These are phyloP conservation scores for Myochromella boudieri DNA, from an alignment of 768 basidiomycete genomes.

Conservation along the genomic window DNA sequence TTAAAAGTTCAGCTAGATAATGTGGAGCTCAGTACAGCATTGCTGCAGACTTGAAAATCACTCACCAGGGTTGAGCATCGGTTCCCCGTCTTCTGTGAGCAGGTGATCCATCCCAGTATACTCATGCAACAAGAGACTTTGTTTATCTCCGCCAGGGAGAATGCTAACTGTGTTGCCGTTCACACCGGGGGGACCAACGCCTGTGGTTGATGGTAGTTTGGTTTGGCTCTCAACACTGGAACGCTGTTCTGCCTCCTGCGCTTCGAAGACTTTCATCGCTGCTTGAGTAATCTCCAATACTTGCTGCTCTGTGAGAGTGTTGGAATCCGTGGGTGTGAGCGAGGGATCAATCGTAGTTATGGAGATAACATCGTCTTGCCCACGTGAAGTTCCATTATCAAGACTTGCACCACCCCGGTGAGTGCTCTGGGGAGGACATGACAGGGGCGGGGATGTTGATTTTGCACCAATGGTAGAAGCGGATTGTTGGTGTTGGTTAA, in stretches of 20 bases:
- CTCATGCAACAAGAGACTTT: conserved; percentile 32
- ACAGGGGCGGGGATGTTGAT: conserved; percentile 1
- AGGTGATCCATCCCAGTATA: conserved; percentile 52
- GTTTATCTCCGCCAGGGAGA: conserved; percentile 21
- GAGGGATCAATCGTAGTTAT: conserved; percentile 24
- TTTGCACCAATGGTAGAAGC: conserved; percentile 3
- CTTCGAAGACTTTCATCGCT: conserved; percentile 33
- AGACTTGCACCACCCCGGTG: conserved; percentile 1
- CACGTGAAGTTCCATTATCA: not conserved
- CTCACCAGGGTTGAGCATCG: conserved; percentile 69
- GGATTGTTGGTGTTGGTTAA: conserved; percentile 6
- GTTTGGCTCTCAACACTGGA: conserved; percentile 22
- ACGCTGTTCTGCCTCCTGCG: conserved; percentile 31
- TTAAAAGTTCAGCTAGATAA: conserved; percentile 55
- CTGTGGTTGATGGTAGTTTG: conserved; percentile 11
- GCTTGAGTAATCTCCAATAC: conserved; percentile 25
- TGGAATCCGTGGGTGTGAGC: conserved; percentile 21
- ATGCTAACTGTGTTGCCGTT: not conserved
- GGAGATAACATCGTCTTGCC: not conserved
- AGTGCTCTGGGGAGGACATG: conserved; percentile 6
- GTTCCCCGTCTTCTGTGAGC: conserved; percentile 62
- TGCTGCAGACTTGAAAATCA: conserved; percentile 8
- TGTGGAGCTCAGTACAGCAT: conserved; percentile 4
- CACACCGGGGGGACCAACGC: conserved; percentile 4
- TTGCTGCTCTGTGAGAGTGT: conserved; percentile 24